Percentiles rank a stretch among this genome's conserved stretches.
Evolutionary conservation across 1,284 basidiomycete genomes (phyloP).

Genomic region (Cutaneotrichosporon dermatis): DNA sequence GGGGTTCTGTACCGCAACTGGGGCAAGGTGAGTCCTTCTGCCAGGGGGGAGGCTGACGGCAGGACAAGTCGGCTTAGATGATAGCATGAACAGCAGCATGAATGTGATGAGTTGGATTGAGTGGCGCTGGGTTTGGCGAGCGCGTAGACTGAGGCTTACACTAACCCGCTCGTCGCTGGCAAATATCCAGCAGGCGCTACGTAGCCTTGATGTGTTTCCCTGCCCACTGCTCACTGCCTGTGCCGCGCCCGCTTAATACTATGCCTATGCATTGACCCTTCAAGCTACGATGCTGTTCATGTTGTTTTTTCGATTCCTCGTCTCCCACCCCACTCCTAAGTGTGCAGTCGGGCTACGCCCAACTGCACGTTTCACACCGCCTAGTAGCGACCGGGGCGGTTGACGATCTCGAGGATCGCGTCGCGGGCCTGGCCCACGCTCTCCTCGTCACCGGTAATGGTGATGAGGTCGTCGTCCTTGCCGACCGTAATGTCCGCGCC

Average conservation of each 20-base stretch:
- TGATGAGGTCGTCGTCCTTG: conserved; percentile 72
- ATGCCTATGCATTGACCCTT: background rate
- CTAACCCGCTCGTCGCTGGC: no score
- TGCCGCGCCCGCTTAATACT: no score
- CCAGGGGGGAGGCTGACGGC: background rate
- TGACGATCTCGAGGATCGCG: conserved; percentile 68
- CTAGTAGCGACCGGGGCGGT: conserved; percentile 16
- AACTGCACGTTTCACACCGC: no score
- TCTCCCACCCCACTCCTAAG: no score
- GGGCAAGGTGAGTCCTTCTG: background rate
- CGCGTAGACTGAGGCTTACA: no score
- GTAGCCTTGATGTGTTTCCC: no score
- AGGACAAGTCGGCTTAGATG: background rate
- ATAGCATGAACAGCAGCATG: background rate
- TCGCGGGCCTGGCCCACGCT: conserved; percentile 72
- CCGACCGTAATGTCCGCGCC: conserved; percentile 84
- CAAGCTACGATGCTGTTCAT: background rate
- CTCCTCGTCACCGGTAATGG: conserved; percentile 67
- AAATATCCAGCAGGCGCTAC: no score
- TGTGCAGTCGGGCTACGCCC: no score
- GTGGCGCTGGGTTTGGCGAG: no score
- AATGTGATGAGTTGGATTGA: background rate
- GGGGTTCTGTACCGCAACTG: conserved; percentile 44
- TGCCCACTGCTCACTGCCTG: no score
- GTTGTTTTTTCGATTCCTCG: background rate